Base-by-base conservation (phyloP, 2,329 filamentous ascomycete genomes). In the Mariannaea elegans region DNA sequence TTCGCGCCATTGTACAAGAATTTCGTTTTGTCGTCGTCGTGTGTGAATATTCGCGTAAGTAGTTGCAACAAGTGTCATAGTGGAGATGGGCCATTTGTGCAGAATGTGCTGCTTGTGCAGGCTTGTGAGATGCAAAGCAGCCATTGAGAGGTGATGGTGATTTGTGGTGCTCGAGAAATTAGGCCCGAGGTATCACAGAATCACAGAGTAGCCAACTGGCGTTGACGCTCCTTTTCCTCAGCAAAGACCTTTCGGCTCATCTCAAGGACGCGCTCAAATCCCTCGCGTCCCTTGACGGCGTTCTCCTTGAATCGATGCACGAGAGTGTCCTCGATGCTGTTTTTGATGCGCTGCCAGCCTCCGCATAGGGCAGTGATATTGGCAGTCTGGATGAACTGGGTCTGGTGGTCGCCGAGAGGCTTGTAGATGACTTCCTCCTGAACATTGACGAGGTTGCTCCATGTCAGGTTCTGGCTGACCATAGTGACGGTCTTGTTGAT, bases 271-370 rank as follows among this genome's bases (percentile, higher is more conserved):
- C 90, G 87, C 81, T 99, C 95, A 74, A 99, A 99, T 2, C 95
- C 95, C 78, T 98, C 94, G 65, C 91, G 89, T 65, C 95, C 95
- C 79, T 92, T 94, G 68, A 84, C 83, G 21, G 95, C 94, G 73
- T 99, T 99, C 78, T 99, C 93, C 68, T 88, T 86, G 81, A 99
- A 99, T 54, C 93, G 84, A 65, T 90, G 91, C 42, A 98, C 90
- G 39, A 93, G 91, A 51, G 92, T 89, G 70, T 98, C 93, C 81
- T 99, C 95, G 70, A 99, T 96, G 75, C 90, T 92, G 79, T 95
- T 97, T 83, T 93, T 95, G 75, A 98, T 93, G 74, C 93, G 93
- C 80, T 97, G 92, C 94, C 95, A 99, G 63, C 95, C 95, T 67
- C 95, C 94, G 76, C 93, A 97, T 9, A 98, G 82, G 1, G 95